Percentiles rank a stretch among this genome's conserved stretches.
phyloP scores from a whole-genome alignment of 495 filamentous ascomycete genomes.

The Aspergillus olivimuriae region DNA sequence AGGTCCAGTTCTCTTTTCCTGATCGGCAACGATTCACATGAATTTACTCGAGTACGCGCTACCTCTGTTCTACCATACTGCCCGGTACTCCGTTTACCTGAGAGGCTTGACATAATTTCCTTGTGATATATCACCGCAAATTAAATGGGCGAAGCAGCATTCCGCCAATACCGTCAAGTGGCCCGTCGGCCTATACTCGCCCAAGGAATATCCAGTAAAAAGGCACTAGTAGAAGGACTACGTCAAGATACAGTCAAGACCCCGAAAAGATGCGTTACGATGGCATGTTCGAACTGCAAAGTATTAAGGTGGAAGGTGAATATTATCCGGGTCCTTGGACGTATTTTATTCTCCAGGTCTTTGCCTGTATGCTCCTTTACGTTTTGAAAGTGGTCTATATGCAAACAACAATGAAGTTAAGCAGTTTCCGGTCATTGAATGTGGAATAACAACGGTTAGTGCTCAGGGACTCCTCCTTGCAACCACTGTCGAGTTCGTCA shows the following conservation, averaged over 20 bases:
- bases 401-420: not conserved
- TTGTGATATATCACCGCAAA: not conserved
- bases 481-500: not conserved
- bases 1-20: no score
- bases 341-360: not conserved
- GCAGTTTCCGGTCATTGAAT: not conserved
- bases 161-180: not conserved
- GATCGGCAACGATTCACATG: no score
- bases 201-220: not conserved
- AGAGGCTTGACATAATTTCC: not conserved
- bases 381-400: not conserved
- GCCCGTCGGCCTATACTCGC: not conserved
- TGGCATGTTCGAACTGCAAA: not conserved
- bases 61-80: no score
- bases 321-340: no score
- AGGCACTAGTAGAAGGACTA: not conserved
- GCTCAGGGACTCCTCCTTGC: not conserved
- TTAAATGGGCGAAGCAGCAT: not conserved
- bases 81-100: not conserved
- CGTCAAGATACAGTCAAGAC: not conserved
- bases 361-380: not conserved
- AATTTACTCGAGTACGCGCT: no score
- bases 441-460: not conserved
- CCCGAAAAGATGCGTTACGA: not conserved
- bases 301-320: not conserved